Evolutionary conservation across 345 rosid genomes (phyloP).

Genomic region (Sapria himalayana): DNA sequence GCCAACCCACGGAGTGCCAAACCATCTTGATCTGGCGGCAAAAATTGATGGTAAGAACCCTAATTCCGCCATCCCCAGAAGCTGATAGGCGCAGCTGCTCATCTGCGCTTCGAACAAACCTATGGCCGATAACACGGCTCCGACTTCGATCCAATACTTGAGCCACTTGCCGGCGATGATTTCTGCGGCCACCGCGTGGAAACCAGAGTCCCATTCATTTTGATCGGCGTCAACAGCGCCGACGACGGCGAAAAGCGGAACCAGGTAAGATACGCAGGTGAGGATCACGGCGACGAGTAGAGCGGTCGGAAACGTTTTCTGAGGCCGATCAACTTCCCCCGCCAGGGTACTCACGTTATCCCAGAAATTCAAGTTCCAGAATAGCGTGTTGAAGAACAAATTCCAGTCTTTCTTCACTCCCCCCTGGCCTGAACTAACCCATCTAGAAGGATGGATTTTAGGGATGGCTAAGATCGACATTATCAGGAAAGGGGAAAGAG

Average conservation of each 20-base stretch:
- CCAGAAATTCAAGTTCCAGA: slow-evolving; percentile 92
- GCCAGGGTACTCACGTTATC: slow-evolving; percentile 76
- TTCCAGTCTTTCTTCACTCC: slow-evolving; percentile 52
- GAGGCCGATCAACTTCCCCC: slow-evolving; percentile 60
- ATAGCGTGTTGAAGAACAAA: slow-evolving; percentile 66
- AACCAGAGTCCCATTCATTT: slow-evolving; percentile 41
- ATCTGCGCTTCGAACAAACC: slow-evolving; percentile 74
- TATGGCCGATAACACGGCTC: slow-evolving; percentile 45
- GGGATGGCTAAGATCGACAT: slow-evolving; percentile 56
- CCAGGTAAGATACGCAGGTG: slow-evolving; percentile 59
- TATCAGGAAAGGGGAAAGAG: slow-evolving; percentile 52
- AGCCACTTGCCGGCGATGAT: slow-evolving; percentile 70
- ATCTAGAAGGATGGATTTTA: slow-evolving; percentile 37
- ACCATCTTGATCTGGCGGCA: slow-evolving; percentile 32
- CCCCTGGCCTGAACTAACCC: slow-evolving; percentile 49
- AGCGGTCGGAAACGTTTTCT: slow-evolving; percentile 47
- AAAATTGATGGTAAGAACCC: slow-evolving; percentile 39
- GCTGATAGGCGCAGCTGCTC: slow-evolving; percentile 55
- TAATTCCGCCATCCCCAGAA: slow-evolving; percentile 60
- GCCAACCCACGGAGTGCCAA: slow-evolving; percentile 67
- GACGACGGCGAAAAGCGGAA: slow-evolving; percentile 58
- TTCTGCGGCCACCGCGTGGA: slow-evolving; percentile 52
- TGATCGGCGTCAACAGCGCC: slow-evolving; percentile 54
- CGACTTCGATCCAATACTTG: slow-evolving; percentile 46
- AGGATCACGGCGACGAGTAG: slow-evolving; percentile 42